Evolutionary conservation across 257 asterid species (phyloP), one percentile per base, ranked within the genome.

Genomic region (Solanum chilense): DNA sequence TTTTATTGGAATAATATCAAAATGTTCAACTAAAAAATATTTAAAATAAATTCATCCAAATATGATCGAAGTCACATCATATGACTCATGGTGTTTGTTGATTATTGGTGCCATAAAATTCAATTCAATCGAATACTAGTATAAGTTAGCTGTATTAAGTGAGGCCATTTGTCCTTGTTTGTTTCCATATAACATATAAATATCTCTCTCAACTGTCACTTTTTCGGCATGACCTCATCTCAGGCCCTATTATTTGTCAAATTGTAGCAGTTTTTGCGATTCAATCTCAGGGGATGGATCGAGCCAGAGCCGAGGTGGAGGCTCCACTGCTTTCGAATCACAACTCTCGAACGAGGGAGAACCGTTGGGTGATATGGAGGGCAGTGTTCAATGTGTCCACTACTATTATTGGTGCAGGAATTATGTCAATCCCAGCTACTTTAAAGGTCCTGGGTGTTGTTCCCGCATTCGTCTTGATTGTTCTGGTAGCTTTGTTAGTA

Each of bases 341-440:
- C 47, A 90, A 73, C 18, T 84, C 37, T 9, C n/a, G 39, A 27
- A 15, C 41, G 18, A 52, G 86, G 74, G 90, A 23, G 70, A 91
- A 86, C 16, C 86, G 71, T 4, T 87, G 94, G 37, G 91, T 95
- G 42, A 80, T 94, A 14, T 87, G 94, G 2, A 97, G 98, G 52
- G 99, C 99, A 6, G 98, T 97, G 15, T 97, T 95, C 91, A 97
- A 97, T 86, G 98, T 97, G 78, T 88, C 98, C 42, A 97, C 99
- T 45, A 95, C 96, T 90, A 95, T 97, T 41, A 95, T 97, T 41
- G 99, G 99, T 10, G 98, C 98, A 1, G 99, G 99, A 64, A 95
- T 95, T 56, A 97, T 97, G 99, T 97, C 99, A 6, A 94, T 97
- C 6, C 99, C 99, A 27, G 99, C 99, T 1, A 97, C 99, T 33